phyloP scores from a whole-genome alignment of 148 eudicot species.

The Nyssa sinensis region DNA sequence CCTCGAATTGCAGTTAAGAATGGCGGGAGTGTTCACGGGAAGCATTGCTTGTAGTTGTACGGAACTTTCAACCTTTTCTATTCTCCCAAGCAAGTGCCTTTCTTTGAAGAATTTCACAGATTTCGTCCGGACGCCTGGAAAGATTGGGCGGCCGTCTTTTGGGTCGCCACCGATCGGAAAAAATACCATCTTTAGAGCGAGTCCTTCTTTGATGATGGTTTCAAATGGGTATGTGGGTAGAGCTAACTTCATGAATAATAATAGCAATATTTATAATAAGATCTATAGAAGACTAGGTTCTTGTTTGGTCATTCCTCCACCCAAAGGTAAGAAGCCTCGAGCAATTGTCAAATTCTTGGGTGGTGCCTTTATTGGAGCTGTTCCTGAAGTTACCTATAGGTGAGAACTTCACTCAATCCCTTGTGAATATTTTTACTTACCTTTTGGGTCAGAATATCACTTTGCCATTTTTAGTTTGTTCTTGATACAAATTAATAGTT shows the following conservation, averaged over 20 bases:
- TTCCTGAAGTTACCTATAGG: constrained; percentile 64
- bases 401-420: background rate
- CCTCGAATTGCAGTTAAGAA: too few species aligned
- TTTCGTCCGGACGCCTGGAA: too few species aligned
- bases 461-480: background rate
- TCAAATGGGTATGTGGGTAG: constrained; percentile 26
- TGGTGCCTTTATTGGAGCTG: constrained; percentile 94
- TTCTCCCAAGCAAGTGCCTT: too few species aligned
- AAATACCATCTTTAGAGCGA: background rate
- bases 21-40: too few species aligned
- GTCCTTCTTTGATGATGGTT: constrained; percentile 20
- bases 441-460: constrained; percentile 20
- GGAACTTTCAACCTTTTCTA: too few species aligned
- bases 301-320: constrained; percentile 82
- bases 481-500: background rate
- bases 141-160: too few species aligned
- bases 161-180: too few species aligned
- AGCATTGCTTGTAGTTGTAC: too few species aligned
- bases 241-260: background rate
- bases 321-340: too few species aligned
- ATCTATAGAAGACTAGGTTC: constrained; percentile 44
- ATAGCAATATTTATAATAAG: background rate
- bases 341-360: constrained; percentile 78
- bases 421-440: background rate
- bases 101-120: too few species aligned